Conservation (phyloP, 2,329 filamentous ascomycete species). For the Fusarium nodosum region DNA sequence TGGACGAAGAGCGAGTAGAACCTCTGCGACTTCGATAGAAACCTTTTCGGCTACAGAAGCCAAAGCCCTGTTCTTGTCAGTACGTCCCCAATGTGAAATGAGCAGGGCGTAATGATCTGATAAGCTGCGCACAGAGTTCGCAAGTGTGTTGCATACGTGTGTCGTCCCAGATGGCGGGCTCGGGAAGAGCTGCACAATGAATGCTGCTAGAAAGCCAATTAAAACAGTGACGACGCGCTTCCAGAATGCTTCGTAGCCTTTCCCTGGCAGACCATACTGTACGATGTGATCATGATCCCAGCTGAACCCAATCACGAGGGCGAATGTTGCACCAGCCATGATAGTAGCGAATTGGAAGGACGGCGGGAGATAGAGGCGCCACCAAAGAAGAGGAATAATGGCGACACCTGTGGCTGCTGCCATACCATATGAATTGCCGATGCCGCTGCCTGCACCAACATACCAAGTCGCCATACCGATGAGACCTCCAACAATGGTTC, state of each 20-base stretch:
- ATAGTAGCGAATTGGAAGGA: slow-evolving; percentile 50
- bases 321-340: slow-evolving; percentile 56
- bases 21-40: slow-evolving; percentile 51
- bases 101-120: slow-evolving; percentile 65
- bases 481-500: slow-evolving; percentile 62
- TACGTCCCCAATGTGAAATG: slow-evolving; percentile 59
- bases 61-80: slow-evolving; percentile 50
- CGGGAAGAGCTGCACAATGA: slow-evolving; percentile 62
- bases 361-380: slow-evolving; percentile 53
- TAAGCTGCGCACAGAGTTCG: slow-evolving; percentile 58
- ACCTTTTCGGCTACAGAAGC: slow-evolving; percentile 50
- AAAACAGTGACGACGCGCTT: slow-evolving; percentile 60
- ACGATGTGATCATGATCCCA: slow-evolving; percentile 59
- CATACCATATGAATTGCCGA: slow-evolving; percentile 64
- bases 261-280: slow-evolving; percentile 61
- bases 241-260: slow-evolving; percentile 64
- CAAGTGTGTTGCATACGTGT: slow-evolving; percentile 61
- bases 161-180: slow-evolving; percentile 61
- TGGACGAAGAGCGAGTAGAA: slow-evolving; percentile 45
- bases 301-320: slow-evolving; percentile 62
- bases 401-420: slow-evolving; percentile 60
- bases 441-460: slow-evolving; percentile 62
- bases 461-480: slow-evolving; percentile 65
- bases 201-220: slow-evolving; percentile 59
- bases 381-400: slow-evolving; percentile 54